Evolutionary conservation across 306 rosid genomes (phyloP).

Genomic region (Abrus precatorius): DNA sequence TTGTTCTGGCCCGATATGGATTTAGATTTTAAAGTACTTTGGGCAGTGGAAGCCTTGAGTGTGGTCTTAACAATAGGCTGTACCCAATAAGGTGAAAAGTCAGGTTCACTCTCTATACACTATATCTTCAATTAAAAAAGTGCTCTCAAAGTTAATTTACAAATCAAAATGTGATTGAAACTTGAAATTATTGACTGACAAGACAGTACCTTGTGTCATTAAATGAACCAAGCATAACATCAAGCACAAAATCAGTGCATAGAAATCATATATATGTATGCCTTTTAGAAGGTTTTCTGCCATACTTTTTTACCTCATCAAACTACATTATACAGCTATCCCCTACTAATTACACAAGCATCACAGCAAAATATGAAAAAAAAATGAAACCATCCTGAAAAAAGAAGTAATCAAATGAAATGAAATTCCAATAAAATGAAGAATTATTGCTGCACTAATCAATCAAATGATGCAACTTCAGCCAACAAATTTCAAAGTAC

Average conservation of each 20-base stretch:
- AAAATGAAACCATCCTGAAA: neutral
- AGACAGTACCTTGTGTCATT: constrained; percentile 22
- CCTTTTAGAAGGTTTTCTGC: neutral
- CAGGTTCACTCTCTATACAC: constrained; percentile 12
- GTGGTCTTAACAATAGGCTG: constrained; percentile 72
- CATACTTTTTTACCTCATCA: neutral
- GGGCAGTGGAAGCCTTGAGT: constrained; percentile 51
- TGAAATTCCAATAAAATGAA: constrained; percentile 14
- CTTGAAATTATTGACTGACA: constrained; percentile 15
- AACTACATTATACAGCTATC: neutral
- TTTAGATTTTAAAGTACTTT: constrained; percentile 59
- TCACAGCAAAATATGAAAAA: constrained; percentile 18
- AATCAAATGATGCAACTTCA: constrained; percentile 23
- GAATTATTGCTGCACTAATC: constrained; percentile 18
- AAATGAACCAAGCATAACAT: constrained; percentile 15
- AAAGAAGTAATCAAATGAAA: constrained; percentile 5
- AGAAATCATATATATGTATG: neutral
- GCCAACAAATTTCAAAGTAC: constrained; percentile 6
- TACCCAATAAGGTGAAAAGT: constrained; percentile 36
- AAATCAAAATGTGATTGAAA: constrained; percentile 30
- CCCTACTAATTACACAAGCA: constrained; percentile 10
- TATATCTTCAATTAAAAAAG: constrained; percentile 11
- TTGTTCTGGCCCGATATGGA: constrained; percentile 49
- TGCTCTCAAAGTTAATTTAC: constrained; percentile 6
- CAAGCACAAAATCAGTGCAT: constrained; percentile 17